Base-by-base conservation (phyloP, 805 yeast genomes). In the Ogataea thermomethanolica region DNA sequence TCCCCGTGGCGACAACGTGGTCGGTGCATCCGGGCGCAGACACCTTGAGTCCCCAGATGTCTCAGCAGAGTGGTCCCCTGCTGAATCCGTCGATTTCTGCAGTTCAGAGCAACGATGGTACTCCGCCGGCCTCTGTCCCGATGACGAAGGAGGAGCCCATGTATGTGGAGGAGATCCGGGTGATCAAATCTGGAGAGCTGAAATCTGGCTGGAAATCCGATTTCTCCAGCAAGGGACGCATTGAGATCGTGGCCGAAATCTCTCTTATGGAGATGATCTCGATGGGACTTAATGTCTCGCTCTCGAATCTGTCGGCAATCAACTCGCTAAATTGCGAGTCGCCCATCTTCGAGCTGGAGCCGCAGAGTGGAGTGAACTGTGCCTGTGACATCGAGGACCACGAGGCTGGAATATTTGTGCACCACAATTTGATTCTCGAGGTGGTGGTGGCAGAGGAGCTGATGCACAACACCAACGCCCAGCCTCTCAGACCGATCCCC, bases 151-250 rank as follows among this genome's bases (percentile, higher is more conserved):
- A 39, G 14, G 29, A 13, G 23, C 43, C 43, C 20, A 45, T 84
- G 10, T 83, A 74, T 51, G 61, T 79, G 9, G 95, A 89, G 59
- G 96, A 90, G 54, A 73, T 75, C 7, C 72, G 90, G 23, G 76
- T 85, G 4, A 67, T 93, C 7, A 75, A 82, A 9, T 74, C 79
- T 39, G 96, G 96, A 8, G 95, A 86, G 45, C 63, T 88, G 56
- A 86, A 84, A 56, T 71, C 76, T 23, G 99, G 99, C 3, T 93
- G 99, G 99, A 93, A 93, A 60, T 79, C 93, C 1, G 99, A 93
- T 62, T 90, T 83, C 58, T 64, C 79, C 5, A 83, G 79, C 29
- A 71, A 72, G 32, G 99, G 99, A 5, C 71, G 77, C 39, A 81
- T 90, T 44, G 96, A 88, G 60, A 60, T 89, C 33, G 81, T 83